These are phyloP conservation scores for Populus trichocarpa DNA, from an alignment of 441 rosid genomes.

Conservation along the genomic window DNA sequence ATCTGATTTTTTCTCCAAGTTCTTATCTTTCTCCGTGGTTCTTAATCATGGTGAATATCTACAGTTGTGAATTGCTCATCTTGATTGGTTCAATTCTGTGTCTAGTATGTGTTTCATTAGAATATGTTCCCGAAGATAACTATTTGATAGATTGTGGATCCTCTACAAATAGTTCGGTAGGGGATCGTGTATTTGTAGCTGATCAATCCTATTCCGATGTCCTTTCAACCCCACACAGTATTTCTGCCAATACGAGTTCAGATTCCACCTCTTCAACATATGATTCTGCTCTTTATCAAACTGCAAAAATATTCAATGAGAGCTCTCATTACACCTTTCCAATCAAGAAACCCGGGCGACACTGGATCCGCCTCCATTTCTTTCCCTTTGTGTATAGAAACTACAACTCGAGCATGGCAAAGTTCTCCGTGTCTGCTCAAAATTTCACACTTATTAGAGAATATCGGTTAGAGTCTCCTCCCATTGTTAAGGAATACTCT, in stretches of 20 bases:
- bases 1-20: background rate
- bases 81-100: conserved; percentile 34
- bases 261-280: conserved; percentile 28
- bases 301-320: conserved; percentile 53
- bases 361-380: conserved; percentile 75
- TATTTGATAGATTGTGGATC: conserved; percentile 79
- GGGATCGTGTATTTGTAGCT: conserved; percentile 44
- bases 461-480: conserved; percentile 25
- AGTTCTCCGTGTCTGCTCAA: conserved; percentile 70
- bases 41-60: conserved; percentile 34
- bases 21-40: background rate
- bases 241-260: conserved; percentile 24
- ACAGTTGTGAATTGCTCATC: conserved; percentile 21
- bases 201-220: conserved; percentile 34
- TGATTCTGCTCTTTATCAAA: conserved; percentile 43
- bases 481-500: conserved; percentile 55
- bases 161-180: conserved; percentile 36
- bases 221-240: conserved; percentile 28
- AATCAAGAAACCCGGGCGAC: conserved; percentile 50
- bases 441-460: conserved; percentile 60
- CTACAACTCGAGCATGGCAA: conserved; percentile 48
- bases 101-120: conserved; percentile 38
- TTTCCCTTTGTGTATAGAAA: conserved; percentile 38
- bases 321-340: conserved; percentile 45
- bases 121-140: conserved; percentile 37